Evolutionary conservation across 1,284 basidiomycete genomes (phyloP), one percentile per base, ranked within the genome.

Genomic region (Wolfiporia cocos): DNA sequence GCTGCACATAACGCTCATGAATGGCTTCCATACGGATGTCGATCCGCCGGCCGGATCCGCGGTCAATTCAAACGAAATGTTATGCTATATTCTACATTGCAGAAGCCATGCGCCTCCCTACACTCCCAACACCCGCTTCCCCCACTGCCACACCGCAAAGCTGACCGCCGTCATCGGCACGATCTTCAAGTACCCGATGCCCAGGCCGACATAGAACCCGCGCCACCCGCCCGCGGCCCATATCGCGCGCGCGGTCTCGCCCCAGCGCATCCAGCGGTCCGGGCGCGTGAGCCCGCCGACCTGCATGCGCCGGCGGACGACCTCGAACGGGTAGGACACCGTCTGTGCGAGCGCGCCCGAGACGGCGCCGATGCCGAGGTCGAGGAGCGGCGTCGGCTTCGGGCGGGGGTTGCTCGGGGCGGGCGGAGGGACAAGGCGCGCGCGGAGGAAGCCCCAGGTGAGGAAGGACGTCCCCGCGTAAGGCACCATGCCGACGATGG

Each of bases 391-490:
- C 6, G 63, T 59, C 0, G 76, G 68, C 28, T 69, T 73, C 7
- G 65, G 62, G 30, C 63, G 35, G 3, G 32, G 31, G 17, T 49
- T 32, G 46, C 50, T 49, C 14, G 40, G 54, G 53, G 17, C 44
- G 60, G 55, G 56, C n/a, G 48, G 22, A 24, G 76, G 76, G 20
- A 84, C 65, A 43, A 91, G 69, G 41, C 69, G 68, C 3, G 85
- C 71, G 51, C 88, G 86, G 34, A 94, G 74, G 50, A 78, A 86
- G 31, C 89, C 92, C 84, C 92, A 97, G 17, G 85, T 83, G 41
- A 99, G 76, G 70, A 99, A 99, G 10, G 89, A 92, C 1, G 92
- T 93, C 6, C 96, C 96, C 1, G 94, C 93, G 57, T 99, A 99
- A 0, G 96, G 96, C 15, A 99, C 73, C 81, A 98, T 98, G 32